These are phyloP conservation scores for Xylaria multiplex DNA, from an alignment of 2,329 filamentous ascomycete genomes.

Conservation along the genomic window DNA sequence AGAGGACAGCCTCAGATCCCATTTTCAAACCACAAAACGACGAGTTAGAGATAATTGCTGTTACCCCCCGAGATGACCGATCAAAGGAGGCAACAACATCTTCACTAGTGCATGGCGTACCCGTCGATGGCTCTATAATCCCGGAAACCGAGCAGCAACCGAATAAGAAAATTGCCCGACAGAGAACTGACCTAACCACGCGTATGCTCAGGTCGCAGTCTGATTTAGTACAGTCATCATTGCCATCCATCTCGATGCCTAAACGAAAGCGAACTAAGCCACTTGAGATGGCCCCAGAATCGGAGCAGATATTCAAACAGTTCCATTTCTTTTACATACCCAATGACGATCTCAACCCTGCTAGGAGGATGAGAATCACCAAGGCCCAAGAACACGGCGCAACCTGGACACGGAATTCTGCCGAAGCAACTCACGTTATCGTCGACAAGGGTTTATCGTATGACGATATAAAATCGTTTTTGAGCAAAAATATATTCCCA, in stretches of 20 bases:
- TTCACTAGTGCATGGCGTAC: constrained; percentile 8
- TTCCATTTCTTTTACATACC: constrained; percentile 82
- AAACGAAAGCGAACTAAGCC: constrained; percentile 59
- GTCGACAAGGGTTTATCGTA: constrained; percentile 76
- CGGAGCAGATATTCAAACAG: constrained; percentile 67
- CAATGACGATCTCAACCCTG: constrained; percentile 76
- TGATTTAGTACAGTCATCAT: constrained; percentile 37
- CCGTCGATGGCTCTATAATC: constrained; percentile 29
- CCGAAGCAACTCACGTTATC: constrained; percentile 78
- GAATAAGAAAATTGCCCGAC: constrained; percentile 28
- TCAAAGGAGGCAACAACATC: constrained; percentile 4
- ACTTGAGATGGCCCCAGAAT: constrained; percentile 60
- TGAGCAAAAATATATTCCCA: constrained; percentile 54
- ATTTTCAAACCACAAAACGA: constrained; percentile 23
- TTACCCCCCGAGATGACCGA: constrained; percentile 35
- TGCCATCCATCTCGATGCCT: constrained; percentile 46
- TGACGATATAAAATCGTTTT: constrained; percentile 67
- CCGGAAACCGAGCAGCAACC: constrained; percentile 37
- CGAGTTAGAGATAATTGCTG: constrained; percentile 40
- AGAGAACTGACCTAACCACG: constrained; percentile 35
- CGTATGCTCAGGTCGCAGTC: constrained; percentile 36
- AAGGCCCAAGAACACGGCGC: constrained; percentile 82
- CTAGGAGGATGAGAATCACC: constrained; percentile 75
- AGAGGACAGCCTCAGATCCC: constrained; percentile 36
- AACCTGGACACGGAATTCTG: constrained; percentile 70